A percentile compares a stretch with the other conserved stretches of the same genome.
Conservation (phyloP, 2,329 filamentous ascomycete species). For the Ceratocystis cubensis region DNA sequence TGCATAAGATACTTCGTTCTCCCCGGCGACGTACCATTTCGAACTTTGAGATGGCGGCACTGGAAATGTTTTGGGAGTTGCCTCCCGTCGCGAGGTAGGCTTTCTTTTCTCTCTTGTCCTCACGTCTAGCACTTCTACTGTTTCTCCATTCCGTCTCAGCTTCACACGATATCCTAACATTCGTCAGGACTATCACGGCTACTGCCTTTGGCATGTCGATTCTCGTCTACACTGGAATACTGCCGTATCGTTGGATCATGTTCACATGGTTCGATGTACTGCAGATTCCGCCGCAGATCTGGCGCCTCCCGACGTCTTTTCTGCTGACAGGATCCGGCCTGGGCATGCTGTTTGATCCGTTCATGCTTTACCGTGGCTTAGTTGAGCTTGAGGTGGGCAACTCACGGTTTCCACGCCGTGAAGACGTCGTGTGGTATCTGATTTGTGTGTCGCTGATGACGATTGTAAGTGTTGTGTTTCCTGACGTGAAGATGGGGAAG, state of each 20-base stretch:
- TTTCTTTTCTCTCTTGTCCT: not conserved
- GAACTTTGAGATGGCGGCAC: slow-evolving; percentile 20
- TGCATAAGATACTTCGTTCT: not conserved
- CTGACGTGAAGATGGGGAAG: slow-evolving; percentile 6
- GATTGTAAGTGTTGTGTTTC: slow-evolving; percentile 51
- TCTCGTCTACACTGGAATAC: slow-evolving; percentile 42
- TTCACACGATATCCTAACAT: slow-evolving; percentile 24
- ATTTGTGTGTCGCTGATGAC: slow-evolving; percentile 60
- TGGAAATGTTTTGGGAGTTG: slow-evolving; percentile 31
- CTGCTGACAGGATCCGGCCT: slow-evolving; percentile 31
- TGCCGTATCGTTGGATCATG: slow-evolving; percentile 39
- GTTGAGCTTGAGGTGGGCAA: slow-evolving; percentile 60
- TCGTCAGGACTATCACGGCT: slow-evolving; percentile 52
- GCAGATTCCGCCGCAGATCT: slow-evolving; percentile 36
- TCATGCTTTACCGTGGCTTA: slow-evolving; percentile 64
- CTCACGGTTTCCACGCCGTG: slow-evolving; percentile 58
- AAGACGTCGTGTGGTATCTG: slow-evolving; percentile 71
- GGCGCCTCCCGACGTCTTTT: slow-evolving; percentile 34
- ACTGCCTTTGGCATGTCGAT: slow-evolving; percentile 49
- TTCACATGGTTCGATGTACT: slow-evolving; percentile 43
- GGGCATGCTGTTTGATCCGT: slow-evolving; percentile 58
- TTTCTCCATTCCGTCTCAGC: not conserved
- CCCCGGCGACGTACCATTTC: slow-evolving; percentile 19
- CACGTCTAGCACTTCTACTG: not conserved
- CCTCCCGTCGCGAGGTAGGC: slow-evolving; percentile 34